Conservation (phyloP, 2,329 filamentous ascomycete species). For the Neophaeococcomyces mojaviensis region DNA sequence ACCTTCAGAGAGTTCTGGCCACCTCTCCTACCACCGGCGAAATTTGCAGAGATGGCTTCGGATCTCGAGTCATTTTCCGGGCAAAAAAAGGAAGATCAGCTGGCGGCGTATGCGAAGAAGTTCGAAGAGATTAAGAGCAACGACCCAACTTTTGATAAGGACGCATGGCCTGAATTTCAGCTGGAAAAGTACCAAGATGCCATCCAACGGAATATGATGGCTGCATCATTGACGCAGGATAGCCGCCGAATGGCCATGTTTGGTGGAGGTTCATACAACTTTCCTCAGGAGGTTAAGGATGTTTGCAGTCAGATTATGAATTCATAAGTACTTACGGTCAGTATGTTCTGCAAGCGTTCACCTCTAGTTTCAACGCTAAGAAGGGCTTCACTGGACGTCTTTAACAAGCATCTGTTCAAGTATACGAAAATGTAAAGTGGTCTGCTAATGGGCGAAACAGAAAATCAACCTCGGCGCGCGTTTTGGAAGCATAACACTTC, state of each 20-base stretch:
- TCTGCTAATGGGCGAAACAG: no score
- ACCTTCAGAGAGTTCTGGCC: conserved; percentile 2
- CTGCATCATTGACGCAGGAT: not conserved
- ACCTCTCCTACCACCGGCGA: not conserved
- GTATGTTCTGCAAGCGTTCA: no score
- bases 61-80: conserved; percentile 2
- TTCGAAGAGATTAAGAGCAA: not conserved
- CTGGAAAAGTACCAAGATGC: not conserved
- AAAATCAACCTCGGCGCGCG: no score
- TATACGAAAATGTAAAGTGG: no score
- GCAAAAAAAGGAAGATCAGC: not conserved
- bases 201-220: conserved; percentile 3
- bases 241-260: not conserved
- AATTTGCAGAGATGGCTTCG: not conserved
- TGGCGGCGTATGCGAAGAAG: not conserved
- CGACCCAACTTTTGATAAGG: not conserved
- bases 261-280: not conserved
- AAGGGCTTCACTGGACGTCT: no score
- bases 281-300: not conserved
- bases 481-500: no score
- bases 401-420: no score
- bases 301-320: not conserved
- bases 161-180: not conserved
- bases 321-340: not conserved
- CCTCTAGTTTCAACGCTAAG: no score